A percentile compares a stretch with the other conserved stretches of the same genome.
Conservation (phyloP, 768 basidiomycete species). For the Lentinula lateritia region DNA sequence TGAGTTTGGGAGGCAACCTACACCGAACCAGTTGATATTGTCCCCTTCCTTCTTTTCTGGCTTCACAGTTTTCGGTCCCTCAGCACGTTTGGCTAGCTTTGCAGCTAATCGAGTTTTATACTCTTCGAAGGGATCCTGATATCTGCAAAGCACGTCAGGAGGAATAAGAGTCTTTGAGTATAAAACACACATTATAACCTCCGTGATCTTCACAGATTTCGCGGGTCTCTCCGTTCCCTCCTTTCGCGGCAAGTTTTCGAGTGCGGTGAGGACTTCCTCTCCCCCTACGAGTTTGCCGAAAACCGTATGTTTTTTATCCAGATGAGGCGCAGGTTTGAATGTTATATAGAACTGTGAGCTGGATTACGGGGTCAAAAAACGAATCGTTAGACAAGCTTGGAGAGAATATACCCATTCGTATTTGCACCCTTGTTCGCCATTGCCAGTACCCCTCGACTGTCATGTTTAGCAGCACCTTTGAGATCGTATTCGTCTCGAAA, state of each 20-base stretch:
- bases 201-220: slow-evolving; percentile 80
- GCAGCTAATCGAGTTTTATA: slow-evolving; percentile 82
- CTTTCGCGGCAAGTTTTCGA: slow-evolving; percentile 79
- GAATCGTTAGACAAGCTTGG: slow-evolving; percentile 12
- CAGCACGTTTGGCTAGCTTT: slow-evolving; percentile 59
- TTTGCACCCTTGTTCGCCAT: slow-evolving; percentile 96
- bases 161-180: not conserved
- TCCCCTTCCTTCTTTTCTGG: slow-evolving; percentile 57
- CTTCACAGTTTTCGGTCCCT: slow-evolving; percentile 13
- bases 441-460: slow-evolving; percentile 75
- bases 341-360: slow-evolving; percentile 95
- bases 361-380: not conserved
- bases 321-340: slow-evolving; percentile 75
- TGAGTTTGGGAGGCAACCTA: not conserved
- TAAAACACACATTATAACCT: slow-evolving; percentile 72
- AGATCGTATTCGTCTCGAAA: slow-evolving; percentile 93
- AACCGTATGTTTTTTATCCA: slow-evolving; percentile 93
- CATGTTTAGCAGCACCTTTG: slow-evolving; percentile 85
- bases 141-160: slow-evolving; percentile 35
- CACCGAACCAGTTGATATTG: slow-evolving; percentile 81
- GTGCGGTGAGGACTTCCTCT: slow-evolving; percentile 78
- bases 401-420: slow-evolving; percentile 66
- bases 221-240: slow-evolving; percentile 83
- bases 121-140: slow-evolving; percentile 93
- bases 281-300: slow-evolving; percentile 98